A percentile compares a stretch with the other conserved stretches of the same genome.
Conservation (phyloP, 179 eudicot species). For the Actinidia arguta region DNA sequence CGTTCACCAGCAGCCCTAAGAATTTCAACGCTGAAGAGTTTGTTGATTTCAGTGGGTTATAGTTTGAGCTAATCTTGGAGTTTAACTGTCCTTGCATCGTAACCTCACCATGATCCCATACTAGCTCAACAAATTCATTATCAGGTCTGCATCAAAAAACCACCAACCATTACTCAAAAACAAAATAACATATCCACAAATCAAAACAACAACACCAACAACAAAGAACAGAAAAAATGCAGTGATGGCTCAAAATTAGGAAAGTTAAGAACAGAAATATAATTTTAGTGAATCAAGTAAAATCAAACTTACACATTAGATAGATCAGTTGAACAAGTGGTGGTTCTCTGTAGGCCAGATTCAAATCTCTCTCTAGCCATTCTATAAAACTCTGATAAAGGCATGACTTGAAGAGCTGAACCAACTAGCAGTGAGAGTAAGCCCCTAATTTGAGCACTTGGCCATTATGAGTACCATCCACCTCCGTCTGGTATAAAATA, state of each 20-base stretch:
- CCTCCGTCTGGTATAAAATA: background rate
- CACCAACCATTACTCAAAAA: background rate
- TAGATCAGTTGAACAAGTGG: conserved; percentile 32
- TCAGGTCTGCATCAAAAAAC: conserved; percentile 51
- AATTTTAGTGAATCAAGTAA: background rate
- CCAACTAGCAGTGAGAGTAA: conserved; percentile 11
- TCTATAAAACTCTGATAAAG: conserved; percentile 58
- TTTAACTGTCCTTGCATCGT: conserved; percentile 82
- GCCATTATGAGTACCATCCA: conserved; percentile 7
- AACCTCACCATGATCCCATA: conserved; percentile 80
- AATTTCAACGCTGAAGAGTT: too few relatives aligned
- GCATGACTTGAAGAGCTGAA: conserved; percentile 44
- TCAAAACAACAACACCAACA: background rate
- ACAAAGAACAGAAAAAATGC: background rate
- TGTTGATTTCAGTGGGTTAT: too few relatives aligned
- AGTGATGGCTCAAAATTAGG: background rate
- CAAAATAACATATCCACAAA: background rate
- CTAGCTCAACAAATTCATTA: conserved; percentile 66
- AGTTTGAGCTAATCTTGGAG: too few relatives aligned
- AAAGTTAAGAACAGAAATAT: background rate
- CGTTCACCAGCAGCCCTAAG: too few relatives aligned
- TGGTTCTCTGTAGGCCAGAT: conserved; percentile 41
- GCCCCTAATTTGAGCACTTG: conserved; percentile 10
- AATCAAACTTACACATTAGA: conserved; percentile 48
- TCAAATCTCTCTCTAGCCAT: conserved; percentile 49